A percentile compares a stretch with the other conserved stretches of the same genome.
These are phyloP conservation scores for Penicillium samsonianum DNA, from an alignment of 495 filamentous ascomycete genomes.

Conservation along the genomic window DNA sequence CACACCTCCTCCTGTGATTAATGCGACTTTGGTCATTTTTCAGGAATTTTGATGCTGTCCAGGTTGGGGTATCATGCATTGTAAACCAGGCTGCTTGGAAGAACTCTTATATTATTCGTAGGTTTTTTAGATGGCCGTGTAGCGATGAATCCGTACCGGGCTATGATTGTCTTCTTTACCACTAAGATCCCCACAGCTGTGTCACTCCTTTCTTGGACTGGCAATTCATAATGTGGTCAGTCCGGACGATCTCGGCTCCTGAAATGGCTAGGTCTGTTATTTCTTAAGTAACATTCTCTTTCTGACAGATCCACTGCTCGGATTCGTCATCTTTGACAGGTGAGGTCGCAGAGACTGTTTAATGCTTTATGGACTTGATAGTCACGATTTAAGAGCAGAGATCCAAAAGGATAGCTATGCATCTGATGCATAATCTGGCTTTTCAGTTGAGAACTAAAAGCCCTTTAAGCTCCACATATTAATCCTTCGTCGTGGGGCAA, in stretches of 20 bases:
- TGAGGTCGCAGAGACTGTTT: neutral
- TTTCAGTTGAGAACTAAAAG: no score
- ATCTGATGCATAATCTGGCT: neutral
- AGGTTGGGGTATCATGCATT: neutral
- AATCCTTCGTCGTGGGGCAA: neutral
- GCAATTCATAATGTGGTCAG: neutral
- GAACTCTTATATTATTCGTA: conserved; percentile 2
- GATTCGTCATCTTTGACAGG: neutral
- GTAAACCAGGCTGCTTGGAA: neutral
- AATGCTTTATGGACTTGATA: neutral
- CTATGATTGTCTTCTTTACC: neutral
- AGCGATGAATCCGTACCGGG: neutral
- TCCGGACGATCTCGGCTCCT: neutral
- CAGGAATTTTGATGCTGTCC: neutral
- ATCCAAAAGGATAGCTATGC: no score
- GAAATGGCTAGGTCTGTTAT: neutral
- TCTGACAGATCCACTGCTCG: neutral
- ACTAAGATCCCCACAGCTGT: neutral
- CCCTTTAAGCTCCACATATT: neutral
- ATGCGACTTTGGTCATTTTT: conserved; percentile 18
- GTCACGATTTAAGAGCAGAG: neutral
- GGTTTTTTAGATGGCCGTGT: neutral
- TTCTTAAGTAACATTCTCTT: neutral
- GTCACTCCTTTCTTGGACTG: neutral
- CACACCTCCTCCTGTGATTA: conserved; percentile 29